A percentile compares a stretch with the other conserved stretches of the same genome.
phyloP scores from a whole-genome alignment of 495 filamentous ascomycete species.

The Podospora pseudoanserina region DNA sequence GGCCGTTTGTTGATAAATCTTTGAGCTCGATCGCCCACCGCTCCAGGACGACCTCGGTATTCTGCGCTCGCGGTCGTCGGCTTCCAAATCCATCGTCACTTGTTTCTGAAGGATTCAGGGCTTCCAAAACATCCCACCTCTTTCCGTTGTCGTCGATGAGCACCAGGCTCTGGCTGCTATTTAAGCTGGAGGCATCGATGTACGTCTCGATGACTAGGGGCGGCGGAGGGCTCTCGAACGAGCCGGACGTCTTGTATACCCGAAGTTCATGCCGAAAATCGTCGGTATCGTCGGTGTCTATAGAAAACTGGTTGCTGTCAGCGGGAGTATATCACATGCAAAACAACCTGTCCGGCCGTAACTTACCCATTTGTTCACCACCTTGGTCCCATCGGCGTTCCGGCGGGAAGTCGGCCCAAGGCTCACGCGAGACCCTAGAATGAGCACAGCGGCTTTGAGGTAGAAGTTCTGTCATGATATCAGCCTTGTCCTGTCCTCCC shows the following conservation, averaged over 20 bases:
- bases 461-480: slow-evolving; percentile 69
- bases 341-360: too few relatives aligned
- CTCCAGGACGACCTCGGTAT: slow-evolving; percentile 75
- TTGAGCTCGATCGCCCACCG: slow-evolving; percentile 84
- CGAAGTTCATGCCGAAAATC: slow-evolving; percentile 73
- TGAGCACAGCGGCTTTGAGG: slow-evolving; percentile 80
- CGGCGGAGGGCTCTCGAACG: slow-evolving; percentile 71
- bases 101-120: slow-evolving; percentile 62
- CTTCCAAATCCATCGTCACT: slow-evolving; percentile 47
- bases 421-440: slow-evolving; percentile 72
- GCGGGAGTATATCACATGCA: too few relatives aligned
- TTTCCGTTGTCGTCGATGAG: slow-evolving; percentile 84
- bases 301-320: slow-evolving; percentile 66
- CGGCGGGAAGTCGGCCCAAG: slow-evolving; percentile 58
- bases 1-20: slow-evolving; percentile 38
- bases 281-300: slow-evolving; percentile 90
- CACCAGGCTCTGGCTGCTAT: slow-evolving; percentile 80
- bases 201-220: slow-evolving; percentile 88
- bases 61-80: slow-evolving; percentile 35
- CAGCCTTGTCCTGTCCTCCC: slow-evolving; percentile 7
- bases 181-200: slow-evolving; percentile 75
- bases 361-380: slow-evolving; percentile 90
- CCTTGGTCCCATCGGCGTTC: slow-evolving; percentile 48
- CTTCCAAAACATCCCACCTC: slow-evolving; percentile 86
- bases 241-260: slow-evolving; percentile 74